Conservation (phyloP, 177 flowering plant genomes). For the Tripterygium wilfordii region DNA sequence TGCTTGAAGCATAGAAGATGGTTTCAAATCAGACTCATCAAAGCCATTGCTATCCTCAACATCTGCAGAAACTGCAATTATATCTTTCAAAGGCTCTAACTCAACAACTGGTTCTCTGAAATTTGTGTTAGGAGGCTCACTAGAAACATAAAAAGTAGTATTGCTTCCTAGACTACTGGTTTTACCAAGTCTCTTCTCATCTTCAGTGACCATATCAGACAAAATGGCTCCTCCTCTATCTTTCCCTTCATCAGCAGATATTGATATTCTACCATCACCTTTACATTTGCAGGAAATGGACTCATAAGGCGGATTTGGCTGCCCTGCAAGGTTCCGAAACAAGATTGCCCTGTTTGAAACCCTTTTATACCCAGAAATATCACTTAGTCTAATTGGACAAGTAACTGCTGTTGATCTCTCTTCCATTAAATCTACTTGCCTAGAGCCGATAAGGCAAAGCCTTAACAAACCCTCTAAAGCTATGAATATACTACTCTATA, state of each 20-base stretch:
- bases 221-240: neutral
- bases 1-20: neutral
- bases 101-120: constrained; percentile 1
- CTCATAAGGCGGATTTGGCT: constrained; percentile 7
- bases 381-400: constrained; percentile 41
- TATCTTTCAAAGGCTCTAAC: neutral
- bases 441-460: constrained; percentile 4
- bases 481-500: constrained; percentile 16
- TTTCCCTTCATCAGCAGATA: neutral
- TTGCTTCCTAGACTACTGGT: neutral
- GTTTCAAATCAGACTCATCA: constrained; percentile 8
- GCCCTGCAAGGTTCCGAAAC: constrained; percentile 22
- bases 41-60: constrained; percentile 7
- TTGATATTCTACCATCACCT: neutral
- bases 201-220: neutral
- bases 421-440: constrained; percentile 41
- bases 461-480: constrained; percentile 15
- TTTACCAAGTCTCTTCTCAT: neutral
- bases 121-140: neutral
- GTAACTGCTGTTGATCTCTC: constrained; percentile 41
- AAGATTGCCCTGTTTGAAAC: constrained; percentile 35
- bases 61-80: neutral
- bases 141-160: constrained; percentile 4
- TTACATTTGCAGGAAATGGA: constrained; percentile 15
- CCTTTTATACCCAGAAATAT: constrained; percentile 36